These are phyloP conservation scores for Carpinus fangiana DNA, from an alignment of 306 rosid species.

Conservation along the genomic window DNA sequence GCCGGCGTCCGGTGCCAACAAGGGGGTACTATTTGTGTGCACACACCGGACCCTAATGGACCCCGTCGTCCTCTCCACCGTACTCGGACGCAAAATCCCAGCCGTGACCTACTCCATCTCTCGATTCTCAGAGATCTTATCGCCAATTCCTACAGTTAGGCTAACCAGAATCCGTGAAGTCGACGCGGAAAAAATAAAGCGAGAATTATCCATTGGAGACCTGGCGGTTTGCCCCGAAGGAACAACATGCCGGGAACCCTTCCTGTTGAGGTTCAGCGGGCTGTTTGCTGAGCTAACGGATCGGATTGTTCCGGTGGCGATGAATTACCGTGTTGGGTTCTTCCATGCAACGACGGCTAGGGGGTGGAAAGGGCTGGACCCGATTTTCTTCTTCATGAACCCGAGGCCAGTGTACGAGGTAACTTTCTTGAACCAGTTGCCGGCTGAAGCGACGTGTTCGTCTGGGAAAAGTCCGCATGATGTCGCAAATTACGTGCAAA, in stretches of 20 bases:
- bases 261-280: slow-evolving; percentile 77
- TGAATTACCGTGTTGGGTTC: slow-evolving; percentile 88
- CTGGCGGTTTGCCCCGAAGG: slow-evolving; percentile 93
- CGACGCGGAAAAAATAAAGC: slow-evolving; percentile 69
- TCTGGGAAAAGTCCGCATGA: slow-evolving; percentile 84
- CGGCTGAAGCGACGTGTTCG: slow-evolving; percentile 83
- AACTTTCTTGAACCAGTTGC: slow-evolving; percentile 84
- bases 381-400: slow-evolving; percentile 92
- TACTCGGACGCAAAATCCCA: slow-evolving; percentile 64
- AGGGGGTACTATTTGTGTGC: slow-evolving; percentile 95
- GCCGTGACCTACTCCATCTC: slow-evolving; percentile 93
- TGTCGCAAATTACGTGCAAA: slow-evolving; percentile 92
- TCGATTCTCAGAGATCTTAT: slow-evolving; percentile 67
- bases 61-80: slow-evolving; percentile 77
- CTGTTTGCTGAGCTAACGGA: slow-evolving; percentile 83
- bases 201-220: slow-evolving; percentile 60
- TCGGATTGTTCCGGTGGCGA: slow-evolving; percentile 93
- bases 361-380: slow-evolving; percentile 88
- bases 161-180: slow-evolving; percentile 63
- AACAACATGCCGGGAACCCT: slow-evolving; percentile 93
- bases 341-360: slow-evolving; percentile 94
- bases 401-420: slow-evolving; percentile 91
- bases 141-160: slow-evolving; percentile 85
- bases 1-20: slow-evolving; percentile 17
- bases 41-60: slow-evolving; percentile 92